phyloP scores from a whole-genome alignment of 805 yeast species.

The Candida takata region DNA sequence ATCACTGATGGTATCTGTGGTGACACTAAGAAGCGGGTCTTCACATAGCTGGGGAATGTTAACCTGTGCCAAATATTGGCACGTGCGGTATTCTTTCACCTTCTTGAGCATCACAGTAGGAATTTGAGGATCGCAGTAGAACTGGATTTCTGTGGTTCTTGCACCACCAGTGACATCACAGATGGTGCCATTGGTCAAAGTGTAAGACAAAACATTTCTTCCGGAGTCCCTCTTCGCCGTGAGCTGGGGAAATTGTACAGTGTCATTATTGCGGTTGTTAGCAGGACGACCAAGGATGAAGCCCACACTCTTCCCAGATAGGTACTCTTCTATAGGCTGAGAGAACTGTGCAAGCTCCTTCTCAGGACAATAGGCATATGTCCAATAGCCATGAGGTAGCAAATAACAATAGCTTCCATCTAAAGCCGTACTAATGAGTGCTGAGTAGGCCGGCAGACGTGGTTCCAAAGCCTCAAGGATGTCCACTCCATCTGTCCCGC shows the following conservation, averaged over 20 bases:
- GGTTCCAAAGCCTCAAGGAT: not conserved
- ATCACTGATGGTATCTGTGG: slow-evolving; percentile 2
- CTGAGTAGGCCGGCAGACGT: not conserved
- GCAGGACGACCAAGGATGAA: not conserved
- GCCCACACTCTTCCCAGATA: not conserved
- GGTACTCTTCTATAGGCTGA: slow-evolving; percentile 1
- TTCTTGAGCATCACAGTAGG: slow-evolving; percentile 2
- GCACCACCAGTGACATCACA: slow-evolving; percentile 22
- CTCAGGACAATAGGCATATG: slow-evolving; percentile 7
- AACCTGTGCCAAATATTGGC: slow-evolving; percentile 18
- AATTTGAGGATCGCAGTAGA: slow-evolving; percentile 15
- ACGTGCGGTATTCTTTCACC: slow-evolving; percentile 18
- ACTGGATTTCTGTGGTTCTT: slow-evolving; percentile 18
- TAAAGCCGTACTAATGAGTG: slow-evolving; percentile 1
- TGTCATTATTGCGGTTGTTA: not conserved
- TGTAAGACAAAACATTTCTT: slow-evolving; percentile 3
- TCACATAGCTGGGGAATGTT: slow-evolving; percentile 11
- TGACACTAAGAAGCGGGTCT: not conserved
- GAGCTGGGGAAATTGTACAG: slow-evolving; percentile 1
- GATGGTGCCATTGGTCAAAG: slow-evolving; percentile 14
- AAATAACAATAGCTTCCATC: not conserved
- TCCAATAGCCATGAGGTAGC: slow-evolving; percentile 11
- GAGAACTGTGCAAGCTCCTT: slow-evolving; percentile 13
- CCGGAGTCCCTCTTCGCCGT: slow-evolving; percentile 8
- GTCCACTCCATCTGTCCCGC: not conserved